Evolutionary conservation across 208 protist genomes (phyloP).

Genomic region (Leishmania lainsoni): DNA sequence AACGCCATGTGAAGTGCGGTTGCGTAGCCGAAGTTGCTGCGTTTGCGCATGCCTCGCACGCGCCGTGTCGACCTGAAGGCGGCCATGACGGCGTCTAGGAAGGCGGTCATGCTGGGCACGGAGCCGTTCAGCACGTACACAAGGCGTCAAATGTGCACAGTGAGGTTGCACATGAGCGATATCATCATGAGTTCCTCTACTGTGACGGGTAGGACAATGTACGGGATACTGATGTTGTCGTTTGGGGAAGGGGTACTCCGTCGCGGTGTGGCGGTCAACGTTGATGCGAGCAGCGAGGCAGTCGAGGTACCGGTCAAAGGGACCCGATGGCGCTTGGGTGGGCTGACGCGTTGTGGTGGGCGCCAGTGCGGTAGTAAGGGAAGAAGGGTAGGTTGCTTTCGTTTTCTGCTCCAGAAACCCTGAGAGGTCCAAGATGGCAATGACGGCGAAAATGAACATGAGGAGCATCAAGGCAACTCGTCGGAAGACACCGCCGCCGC

Average conservation of each 20-base stretch:
- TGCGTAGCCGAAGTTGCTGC: constrained; percentile 19
- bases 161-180: constrained; percentile 23
- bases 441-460: neutral
- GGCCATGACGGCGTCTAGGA: constrained; percentile 21
- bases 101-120: constrained; percentile 7
- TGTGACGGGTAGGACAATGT: constrained; percentile 17
- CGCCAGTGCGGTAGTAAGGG: neutral
- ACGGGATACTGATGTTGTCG: neutral
- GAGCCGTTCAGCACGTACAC: constrained; percentile 23
- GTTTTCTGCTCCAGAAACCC: neutral
- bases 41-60: constrained; percentile 28
- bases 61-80: constrained; percentile 34
- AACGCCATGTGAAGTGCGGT: constrained; percentile 29
- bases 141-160: constrained; percentile 20
- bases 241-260: constrained; percentile 16
- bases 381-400: neutral
- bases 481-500: neutral
- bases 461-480: neutral
- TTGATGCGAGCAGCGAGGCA: constrained; percentile 23
- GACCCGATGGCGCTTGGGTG: neutral
- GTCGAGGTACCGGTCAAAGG: constrained; percentile 19
- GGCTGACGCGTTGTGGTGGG: neutral
- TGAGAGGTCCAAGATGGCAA: neutral
- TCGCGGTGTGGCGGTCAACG: constrained; percentile 12
- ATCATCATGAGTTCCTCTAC: constrained; percentile 20